Evolutionary conservation across 306 rosid species (phyloP), one percentile per base, ranked within the genome.

Genomic region (Malus fusca): DNA sequence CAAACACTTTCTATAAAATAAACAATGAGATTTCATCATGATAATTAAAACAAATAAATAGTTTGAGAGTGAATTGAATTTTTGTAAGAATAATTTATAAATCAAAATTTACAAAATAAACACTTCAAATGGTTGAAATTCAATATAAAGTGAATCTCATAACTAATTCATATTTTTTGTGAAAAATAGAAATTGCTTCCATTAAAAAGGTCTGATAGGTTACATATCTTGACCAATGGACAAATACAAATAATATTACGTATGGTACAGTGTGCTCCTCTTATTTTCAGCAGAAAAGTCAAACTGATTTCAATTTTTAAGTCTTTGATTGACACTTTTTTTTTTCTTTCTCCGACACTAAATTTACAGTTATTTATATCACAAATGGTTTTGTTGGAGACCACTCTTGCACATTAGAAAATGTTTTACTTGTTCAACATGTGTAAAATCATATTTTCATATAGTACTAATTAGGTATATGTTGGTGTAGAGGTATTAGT

Each of bases 81-180:
- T 35, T 35, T 35, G 0, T 6, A 35, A 35, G 0, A 0, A 35
- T 35, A 0, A 35, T 35, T 7, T 7, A 1, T 8, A 0, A 35
- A 35, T 35, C 9, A 0, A 35, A 0, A 35, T 0, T 35, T 7
- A 35, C 2, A 35, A 35, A 35, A 35, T 35, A 35, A 0, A 35
- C 0, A 35, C 0, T 7, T 35, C 2, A 35, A 35, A 35, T 35
- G 0, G 9, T 35, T 35, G 9, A 35, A 35, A 7, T 35, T 35
- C 42, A 0, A 35, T 35, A 35, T 35, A 35, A 35, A 35, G 0
- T 7, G 9, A 35, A 10, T 7, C 9, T 6, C 40, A 35, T 1
- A 35, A 35, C 40, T 35, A 35, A 6, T 35, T 35, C 9, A 1
- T 7, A 6, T 35, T 7, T 35, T 7, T 35, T 35, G 0, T 35